Base-by-base conservation (phyloP, 305 asterid species). In the Fraxinus platypoda region DNA sequence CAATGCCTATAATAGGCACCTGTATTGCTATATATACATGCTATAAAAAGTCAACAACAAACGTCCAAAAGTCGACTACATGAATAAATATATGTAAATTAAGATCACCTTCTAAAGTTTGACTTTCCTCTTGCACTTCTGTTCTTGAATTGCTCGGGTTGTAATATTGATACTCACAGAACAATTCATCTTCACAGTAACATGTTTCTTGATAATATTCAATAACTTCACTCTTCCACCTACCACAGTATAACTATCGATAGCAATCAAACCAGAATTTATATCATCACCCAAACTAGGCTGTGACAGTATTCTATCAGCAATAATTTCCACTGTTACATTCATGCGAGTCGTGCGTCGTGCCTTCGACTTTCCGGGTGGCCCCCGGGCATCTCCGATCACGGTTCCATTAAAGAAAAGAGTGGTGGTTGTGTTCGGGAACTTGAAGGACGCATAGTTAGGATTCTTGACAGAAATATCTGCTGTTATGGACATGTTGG, bases 361-460 rank as follows among this genome's bases (percentile, higher is more conserved):
- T 15, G 98, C 95, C 87, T 76, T 85, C 37, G 98, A 85, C 72
- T 81, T 88, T 73, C 98, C 98, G 7, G 97, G 86, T 1, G 97
- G 97, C 2, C 94, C 93, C 7, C 90, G 87, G n/a, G 95, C 98
- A 86, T 90, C 97, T 2, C 98, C 98, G 77, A 94, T 83, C 79
- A 75, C 81, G 1, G 81, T 73, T 7, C 92, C 95, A 17, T 83
- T 87, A 83, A 92, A 95, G 82, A 19, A 91, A 1, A 95, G 82
- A 30, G 89, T 73, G 11, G 97, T 88, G 41, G 93, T 91, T n/a
- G 97, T 90, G 92, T 94, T 93, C 76, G 23, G 80, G 77, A 90
- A 94, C 89, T 66, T 84, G 89, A 93, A 92, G 25, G 95, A 88
- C 1, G 97, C 93, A 81, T 38, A 90, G 34, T 94, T 94, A 0